phyloP scores from a whole-genome alignment of 441 rosid genomes.

The Hypseocharis bilobata region DNA sequence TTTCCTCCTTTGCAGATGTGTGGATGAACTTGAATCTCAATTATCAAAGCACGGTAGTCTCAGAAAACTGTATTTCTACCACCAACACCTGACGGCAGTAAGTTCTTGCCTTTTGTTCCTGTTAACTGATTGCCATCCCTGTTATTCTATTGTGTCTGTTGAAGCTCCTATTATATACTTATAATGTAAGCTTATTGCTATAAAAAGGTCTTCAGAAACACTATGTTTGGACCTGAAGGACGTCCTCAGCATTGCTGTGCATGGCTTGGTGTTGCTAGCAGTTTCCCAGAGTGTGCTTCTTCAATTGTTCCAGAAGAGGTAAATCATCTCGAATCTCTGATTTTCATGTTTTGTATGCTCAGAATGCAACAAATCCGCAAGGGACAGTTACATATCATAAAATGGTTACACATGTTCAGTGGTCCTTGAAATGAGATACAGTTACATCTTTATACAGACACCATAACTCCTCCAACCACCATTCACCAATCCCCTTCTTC shows the following conservation, averaged over 20 bases:
- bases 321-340: constrained; percentile 13
- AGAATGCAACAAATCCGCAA: background rate
- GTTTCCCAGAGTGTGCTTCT: constrained; percentile 97
- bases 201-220: constrained; percentile 88
- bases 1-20: constrained; percentile 55
- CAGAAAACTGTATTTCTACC: constrained; percentile 80
- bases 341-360: constrained; percentile 11
- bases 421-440: background rate
- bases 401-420: background rate
- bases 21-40: constrained; percentile 88
- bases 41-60: constrained; percentile 94
- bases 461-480: background rate
- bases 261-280: constrained; percentile 99
- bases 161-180: constrained; percentile 18
- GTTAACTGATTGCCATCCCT: constrained; percentile 1
- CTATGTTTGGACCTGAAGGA: constrained; percentile 99
- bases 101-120: constrained; percentile 23
- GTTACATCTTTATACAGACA: background rate
- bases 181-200: constrained; percentile 23
- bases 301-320: constrained; percentile 96
- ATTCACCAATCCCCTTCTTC: background rate
- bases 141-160: background rate
- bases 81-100: constrained; percentile 92
- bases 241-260: constrained; percentile 99
- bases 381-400: background rate